Base-by-base conservation (phyloP, 768 basidiomycete species). In the Lactarius trivialis region DNA sequence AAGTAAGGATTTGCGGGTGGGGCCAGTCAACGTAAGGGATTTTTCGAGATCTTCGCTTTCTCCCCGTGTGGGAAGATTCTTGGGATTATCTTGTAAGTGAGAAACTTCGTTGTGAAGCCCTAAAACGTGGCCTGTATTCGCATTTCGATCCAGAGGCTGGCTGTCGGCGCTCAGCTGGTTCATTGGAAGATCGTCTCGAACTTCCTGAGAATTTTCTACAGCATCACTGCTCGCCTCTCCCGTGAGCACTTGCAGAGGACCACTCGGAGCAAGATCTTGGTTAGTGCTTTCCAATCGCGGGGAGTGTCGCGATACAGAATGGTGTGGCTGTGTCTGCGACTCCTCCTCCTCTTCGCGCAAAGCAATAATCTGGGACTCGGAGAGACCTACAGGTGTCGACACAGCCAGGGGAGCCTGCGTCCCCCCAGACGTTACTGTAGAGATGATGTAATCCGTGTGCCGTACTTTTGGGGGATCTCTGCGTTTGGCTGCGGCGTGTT, bases 341-440 rank as follows among this genome's bases (percentile, higher is more conserved):
- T 58, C 62, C 17, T 67, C 64, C 17, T 67, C 66, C 39, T 67
- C 66, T 48, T 67, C 53, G 14, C 66, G 66, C 19, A 67, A 39
- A 4, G 64, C 66, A 21, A 57, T 7, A 14, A 65, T 58, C 55
- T 65, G 63, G 6, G 65, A 66, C 34, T 45, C 26, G 11, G 65
- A 36, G 21, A 60, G 56, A 45, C 17, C 36, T 28, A 19, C 1
- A 32, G 50, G 41, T 24, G 9, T 21, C 14, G 33, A 17, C 12
- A 36, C 32, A 19, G 56, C 34, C 14, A n/a, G 21, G 45, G 49
- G 8, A 24, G 19, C 3, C 17, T 45, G 12, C 3, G 41, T 1
- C 8, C 7, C 28, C 24, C 15, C 36, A n/a, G 58, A 17, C 26
- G 55, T 15, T 41, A 2, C 24, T 37, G 34, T 37, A 49, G 58